A percentile compares a stretch with the other conserved stretches of the same genome.
Evolutionary conservation across 2,329 filamentous ascomycete genomes (phyloP).

Genomic region (Mycosphaerella sp.): DNA sequence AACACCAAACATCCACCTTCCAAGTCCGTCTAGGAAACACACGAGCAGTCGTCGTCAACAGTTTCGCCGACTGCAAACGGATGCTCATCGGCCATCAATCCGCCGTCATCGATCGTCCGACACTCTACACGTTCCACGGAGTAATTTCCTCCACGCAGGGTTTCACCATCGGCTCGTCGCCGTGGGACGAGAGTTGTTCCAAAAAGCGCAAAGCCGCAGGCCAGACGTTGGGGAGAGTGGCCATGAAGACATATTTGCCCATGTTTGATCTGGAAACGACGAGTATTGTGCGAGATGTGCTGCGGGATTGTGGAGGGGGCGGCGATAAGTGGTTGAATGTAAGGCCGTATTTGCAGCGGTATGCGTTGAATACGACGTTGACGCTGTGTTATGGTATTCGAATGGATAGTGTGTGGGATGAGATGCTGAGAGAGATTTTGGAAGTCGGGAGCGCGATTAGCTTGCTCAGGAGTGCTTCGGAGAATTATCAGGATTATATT

Average conservation of each 20-base stretch:
- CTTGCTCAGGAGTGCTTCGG: constrained; percentile 45
- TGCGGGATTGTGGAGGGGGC: constrained; percentile 40
- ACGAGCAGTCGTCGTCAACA: constrained; percentile 48
- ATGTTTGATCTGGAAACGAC: constrained; percentile 52
- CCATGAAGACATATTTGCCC: constrained; percentile 44
- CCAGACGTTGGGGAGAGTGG: constrained; percentile 42
- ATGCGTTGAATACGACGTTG: constrained; percentile 49
- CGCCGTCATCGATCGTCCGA: constrained; percentile 43
- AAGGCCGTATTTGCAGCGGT: constrained; percentile 49
- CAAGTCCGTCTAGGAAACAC: constrained; percentile 51
- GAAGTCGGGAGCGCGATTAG: constrained; percentile 49
- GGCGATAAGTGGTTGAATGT: constrained; percentile 34
- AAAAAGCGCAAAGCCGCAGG: constrained; percentile 49
- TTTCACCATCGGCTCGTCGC: constrained; percentile 50
- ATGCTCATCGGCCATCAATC: constrained; percentile 47
- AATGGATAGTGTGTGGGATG: constrained; percentile 50
- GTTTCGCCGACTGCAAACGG: constrained; percentile 47
- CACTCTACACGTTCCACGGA: constrained; percentile 50
- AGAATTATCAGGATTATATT: constrained; percentile 51
- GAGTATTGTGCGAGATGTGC: constrained; percentile 46
- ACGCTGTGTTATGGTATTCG: constrained; percentile 51
- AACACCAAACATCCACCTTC: constrained; percentile 45
- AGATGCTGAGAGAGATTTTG: constrained; percentile 47
- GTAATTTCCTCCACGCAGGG: constrained; percentile 48
- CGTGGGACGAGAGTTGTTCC: constrained; percentile 50